phyloP scores from a whole-genome alignment of 495 filamentous ascomycete genomes.

The Aspergillus affinis region DNA sequence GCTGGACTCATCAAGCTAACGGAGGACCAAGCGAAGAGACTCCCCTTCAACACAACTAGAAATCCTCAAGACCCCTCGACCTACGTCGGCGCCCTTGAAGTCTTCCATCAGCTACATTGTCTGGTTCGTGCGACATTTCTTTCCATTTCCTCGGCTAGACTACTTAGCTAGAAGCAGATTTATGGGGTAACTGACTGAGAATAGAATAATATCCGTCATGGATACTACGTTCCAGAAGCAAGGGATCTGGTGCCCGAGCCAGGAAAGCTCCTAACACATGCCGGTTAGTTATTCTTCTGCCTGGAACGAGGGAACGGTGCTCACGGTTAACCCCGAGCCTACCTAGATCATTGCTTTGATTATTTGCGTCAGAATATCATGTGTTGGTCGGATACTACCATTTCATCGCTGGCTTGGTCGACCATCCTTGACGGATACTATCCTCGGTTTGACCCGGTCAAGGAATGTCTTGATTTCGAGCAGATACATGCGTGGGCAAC shows the following conservation, averaged over 20 bases:
- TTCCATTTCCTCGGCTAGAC: background rate
- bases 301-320: background rate
- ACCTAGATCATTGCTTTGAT: background rate
- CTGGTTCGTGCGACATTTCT: background rate
- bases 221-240: background rate
- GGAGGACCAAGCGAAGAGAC: no score
- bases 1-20: no score
- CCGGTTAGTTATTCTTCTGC: background rate
- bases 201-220: background rate
- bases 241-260: background rate
- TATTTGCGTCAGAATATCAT: background rate
- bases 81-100: background rate
- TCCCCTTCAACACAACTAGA: no score
- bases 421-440: background rate
- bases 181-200: background rate
- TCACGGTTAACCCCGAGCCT: background rate
- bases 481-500: background rate
- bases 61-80: background rate
- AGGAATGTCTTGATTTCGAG: background rate
- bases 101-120: background rate
- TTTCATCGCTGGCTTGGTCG: background rate
- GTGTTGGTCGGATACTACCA: background rate
- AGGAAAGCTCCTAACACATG: background rate
- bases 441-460: background rate
- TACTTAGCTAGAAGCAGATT: no score